Conservation (phyloP, 768 basidiomycete species). For the Tylopilus felleus region DNA sequence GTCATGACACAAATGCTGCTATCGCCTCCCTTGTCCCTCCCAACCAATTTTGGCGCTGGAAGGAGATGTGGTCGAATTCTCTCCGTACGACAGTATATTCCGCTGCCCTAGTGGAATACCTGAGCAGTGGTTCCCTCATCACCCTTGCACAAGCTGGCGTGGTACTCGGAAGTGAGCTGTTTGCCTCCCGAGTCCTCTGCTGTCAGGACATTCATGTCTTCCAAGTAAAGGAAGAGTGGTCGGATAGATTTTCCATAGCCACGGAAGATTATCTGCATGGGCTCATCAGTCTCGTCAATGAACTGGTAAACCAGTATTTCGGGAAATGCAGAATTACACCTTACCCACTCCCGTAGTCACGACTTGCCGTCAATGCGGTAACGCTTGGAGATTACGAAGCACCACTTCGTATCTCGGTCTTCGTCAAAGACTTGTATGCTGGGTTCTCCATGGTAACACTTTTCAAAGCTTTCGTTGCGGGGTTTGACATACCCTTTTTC, state of each 20-base stretch:
- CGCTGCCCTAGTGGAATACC: constrained; percentile 62
- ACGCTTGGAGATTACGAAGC: constrained; percentile 79
- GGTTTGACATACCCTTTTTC: constrained; percentile 3
- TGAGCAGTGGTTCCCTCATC: constrained; percentile 55
- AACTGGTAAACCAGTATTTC: constrained; percentile 51
- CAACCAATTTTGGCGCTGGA: constrained; percentile 82
- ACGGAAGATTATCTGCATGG: constrained; percentile 83
- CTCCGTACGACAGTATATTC: constrained; percentile 65
- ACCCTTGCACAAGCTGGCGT: constrained; percentile 50
- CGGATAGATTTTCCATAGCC: constrained; percentile 56
- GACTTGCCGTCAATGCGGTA: constrained; percentile 78
- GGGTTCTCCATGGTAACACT: constrained; percentile 73
- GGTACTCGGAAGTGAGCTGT: constrained; percentile 62
- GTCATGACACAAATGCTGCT: constrained; percentile 44
- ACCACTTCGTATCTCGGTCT: constrained; percentile 71
- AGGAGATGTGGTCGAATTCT: constrained; percentile 76
- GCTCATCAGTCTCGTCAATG: constrained; percentile 73
- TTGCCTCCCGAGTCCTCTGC: neutral
- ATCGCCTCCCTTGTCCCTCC: constrained; percentile 62
- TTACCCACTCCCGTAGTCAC: constrained; percentile 47
- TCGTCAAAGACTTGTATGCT: constrained; percentile 79
- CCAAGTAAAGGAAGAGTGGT: constrained; percentile 68
- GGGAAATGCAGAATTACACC: neutral
- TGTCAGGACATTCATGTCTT: constrained; percentile 4
- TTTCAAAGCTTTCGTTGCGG: neutral